Conservation (phyloP, 108 stramenopile genomes). For the Cyclotella atomus region DNA sequence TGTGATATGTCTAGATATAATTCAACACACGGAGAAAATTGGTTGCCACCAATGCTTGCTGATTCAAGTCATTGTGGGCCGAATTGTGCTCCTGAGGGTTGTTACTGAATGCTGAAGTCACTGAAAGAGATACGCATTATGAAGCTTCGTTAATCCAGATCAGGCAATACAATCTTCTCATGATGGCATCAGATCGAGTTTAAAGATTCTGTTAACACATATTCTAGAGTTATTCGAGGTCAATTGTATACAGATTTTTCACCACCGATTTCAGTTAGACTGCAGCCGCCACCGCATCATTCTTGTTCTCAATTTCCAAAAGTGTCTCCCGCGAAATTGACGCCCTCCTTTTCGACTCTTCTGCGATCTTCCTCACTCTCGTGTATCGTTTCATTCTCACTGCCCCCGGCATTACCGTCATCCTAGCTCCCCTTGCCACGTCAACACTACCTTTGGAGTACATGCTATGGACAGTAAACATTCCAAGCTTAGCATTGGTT, state of each 20-base stretch:
- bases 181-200: too few relatives aligned
- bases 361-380: background rate
- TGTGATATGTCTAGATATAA: slow-evolving; percentile 21
- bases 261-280: background rate
- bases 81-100: slow-evolving; percentile 15
- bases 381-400: background rate
- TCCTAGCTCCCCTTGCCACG: background rate
- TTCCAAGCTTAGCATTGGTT: background rate
- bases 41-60: slow-evolving; percentile 28
- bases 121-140: too few relatives aligned
- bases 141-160: too few relatives aligned
- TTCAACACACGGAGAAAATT: slow-evolving; percentile 29
- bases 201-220: too few relatives aligned
- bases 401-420: background rate
- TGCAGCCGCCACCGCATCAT: background rate
- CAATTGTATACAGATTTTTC: too few relatives aligned
- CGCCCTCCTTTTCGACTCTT: background rate
- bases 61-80: slow-evolving; percentile 16
- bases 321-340: background rate
- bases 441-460: background rate
- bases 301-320: background rate
- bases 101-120: background rate
- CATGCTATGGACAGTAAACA: background rate
- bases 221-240: background rate
- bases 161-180: too few relatives aligned